phyloP scores from a whole-genome alignment of 441 rosid genomes.

The Iberis amara region DNA sequence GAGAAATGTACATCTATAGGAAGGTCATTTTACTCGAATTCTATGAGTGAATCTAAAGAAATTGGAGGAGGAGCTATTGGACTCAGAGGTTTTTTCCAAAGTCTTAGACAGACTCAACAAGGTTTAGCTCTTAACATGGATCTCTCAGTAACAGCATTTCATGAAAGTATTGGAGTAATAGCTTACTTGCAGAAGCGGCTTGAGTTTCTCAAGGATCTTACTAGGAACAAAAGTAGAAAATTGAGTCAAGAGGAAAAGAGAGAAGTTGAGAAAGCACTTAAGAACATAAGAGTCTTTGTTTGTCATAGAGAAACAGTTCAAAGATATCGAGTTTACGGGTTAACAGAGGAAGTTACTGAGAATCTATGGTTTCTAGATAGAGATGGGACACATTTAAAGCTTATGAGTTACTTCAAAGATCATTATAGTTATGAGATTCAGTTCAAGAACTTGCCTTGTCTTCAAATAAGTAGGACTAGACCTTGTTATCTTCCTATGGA shows the following conservation, averaged over 20 bases:
- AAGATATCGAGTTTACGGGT: conserved; percentile 69
- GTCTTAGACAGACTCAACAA: conserved; percentile 88
- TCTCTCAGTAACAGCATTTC: conserved; percentile 82
- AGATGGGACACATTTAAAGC: conserved; percentile 68
- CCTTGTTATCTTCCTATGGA: conserved; percentile 98
- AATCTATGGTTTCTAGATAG: conserved; percentile 73
- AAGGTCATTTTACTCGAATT: conserved; percentile 74
- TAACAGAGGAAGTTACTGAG: conserved; percentile 72
- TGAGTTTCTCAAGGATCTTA: conserved; percentile 69
- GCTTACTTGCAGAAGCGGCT: conserved; percentile 81
- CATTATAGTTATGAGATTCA: conserved; percentile 72
- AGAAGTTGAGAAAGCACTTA: conserved; percentile 80
- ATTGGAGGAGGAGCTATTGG: conserved; percentile 93
- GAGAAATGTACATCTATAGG: conserved; percentile 75
- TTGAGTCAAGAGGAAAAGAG: conserved; percentile 63
- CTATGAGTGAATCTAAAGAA: conserved; percentile 69
- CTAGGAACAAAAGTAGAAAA: conserved; percentile 58
- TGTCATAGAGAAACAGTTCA: conserved; percentile 93
- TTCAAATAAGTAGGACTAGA: conserved; percentile 82
- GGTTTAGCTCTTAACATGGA: conserved; percentile 89
- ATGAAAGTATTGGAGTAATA: conserved; percentile 86
- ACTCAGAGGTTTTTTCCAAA: conserved; percentile 88
- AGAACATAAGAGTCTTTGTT: conserved; percentile 79
- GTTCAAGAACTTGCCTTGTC: conserved; percentile 78
- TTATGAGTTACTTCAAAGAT: conserved; percentile 77